Evolutionary conservation across 2,329 filamentous ascomycete species (phyloP).

Genomic region (Sclerotinia nivalis): DNA sequence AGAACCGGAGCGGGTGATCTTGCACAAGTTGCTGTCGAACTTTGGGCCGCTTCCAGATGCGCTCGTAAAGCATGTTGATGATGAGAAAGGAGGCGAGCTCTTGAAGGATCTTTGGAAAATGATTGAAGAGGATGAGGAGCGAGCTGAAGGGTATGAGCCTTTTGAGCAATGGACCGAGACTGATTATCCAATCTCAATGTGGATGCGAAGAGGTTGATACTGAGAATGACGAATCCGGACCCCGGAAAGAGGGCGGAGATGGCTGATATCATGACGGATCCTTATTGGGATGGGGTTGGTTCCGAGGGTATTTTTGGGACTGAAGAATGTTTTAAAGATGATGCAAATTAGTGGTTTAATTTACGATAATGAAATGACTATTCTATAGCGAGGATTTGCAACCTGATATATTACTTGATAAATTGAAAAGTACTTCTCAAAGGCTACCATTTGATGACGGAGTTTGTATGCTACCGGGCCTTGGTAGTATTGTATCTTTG

Average conservation of each 20-base stretch:
- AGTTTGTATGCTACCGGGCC: background rate
- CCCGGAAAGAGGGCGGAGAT: conserved; percentile 36
- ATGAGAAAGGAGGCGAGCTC: conserved; percentile 35
- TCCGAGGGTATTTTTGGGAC: conserved; percentile 7
- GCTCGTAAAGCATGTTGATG: conserved; percentile 35
- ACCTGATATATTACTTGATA: background rate
- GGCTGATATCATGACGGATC: conserved; percentile 25
- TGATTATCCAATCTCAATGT: conserved; percentile 39
- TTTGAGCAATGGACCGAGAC: conserved; percentile 39
- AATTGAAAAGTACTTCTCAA: background rate
- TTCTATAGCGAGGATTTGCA: background rate
- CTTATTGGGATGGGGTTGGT: conserved; percentile 24
- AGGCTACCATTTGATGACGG: background rate
- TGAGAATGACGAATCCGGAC: conserved; percentile 40
- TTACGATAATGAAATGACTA: background rate
- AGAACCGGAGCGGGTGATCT: conserved; percentile 38
- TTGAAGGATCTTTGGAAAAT: conserved; percentile 28
- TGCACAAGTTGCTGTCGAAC: conserved; percentile 38
- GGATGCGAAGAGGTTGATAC: conserved; percentile 39
- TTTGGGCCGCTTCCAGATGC: conserved; percentile 38
- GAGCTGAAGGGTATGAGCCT: conserved; percentile 29
- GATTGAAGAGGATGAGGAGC: conserved; percentile 26
- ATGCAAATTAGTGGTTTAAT: background rate
- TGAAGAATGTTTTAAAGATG: background rate
- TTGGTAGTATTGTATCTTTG: background rate